Percentiles rank a stretch among this genome's conserved stretches.
Evolutionary conservation across 2,329 filamentous ascomycete genomes (phyloP).

Genomic region (Pseudocercospora musae): DNA sequence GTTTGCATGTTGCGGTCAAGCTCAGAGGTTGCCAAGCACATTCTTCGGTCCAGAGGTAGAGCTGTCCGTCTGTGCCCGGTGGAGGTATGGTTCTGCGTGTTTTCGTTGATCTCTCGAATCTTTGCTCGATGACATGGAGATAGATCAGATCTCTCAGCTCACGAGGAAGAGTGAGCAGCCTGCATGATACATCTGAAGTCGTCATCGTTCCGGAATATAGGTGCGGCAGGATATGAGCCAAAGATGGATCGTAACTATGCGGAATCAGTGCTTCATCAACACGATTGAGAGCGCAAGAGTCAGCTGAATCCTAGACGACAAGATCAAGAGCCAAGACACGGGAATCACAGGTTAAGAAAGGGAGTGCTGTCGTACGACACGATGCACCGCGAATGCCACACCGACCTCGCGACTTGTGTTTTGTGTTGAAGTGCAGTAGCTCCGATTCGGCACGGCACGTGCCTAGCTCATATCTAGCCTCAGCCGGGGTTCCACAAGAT

Average conservation of each 20-base stretch:
- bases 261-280: not conserved
- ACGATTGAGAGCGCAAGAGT: not conserved
- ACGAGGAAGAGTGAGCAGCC: slow-evolving; percentile 21
- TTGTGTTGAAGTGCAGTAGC: not conserved
- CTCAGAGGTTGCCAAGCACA: slow-evolving; percentile 10
- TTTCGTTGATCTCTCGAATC: slow-evolving; percentile 2
- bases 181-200: not conserved
- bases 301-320: not conserved
- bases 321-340: not conserved
- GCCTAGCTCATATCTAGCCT: no score
- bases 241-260: not conserved
- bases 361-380: not conserved
- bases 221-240: no score
- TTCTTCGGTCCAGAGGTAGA: slow-evolving; percentile 17
- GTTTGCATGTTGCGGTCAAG: slow-evolving; percentile 13
- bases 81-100: slow-evolving; percentile 12
- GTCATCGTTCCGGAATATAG: slow-evolving; percentile 1
- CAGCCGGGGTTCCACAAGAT: not conserved
- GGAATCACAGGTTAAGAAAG: slow-evolving; percentile 1
- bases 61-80: slow-evolving; percentile 12
- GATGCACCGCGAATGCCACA: not conserved
- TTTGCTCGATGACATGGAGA: slow-evolving; percentile 9
- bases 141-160: slow-evolving; percentile 28
- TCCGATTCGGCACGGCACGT: not conserved
- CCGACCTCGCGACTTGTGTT: not conserved